phyloP scores from a whole-genome alignment of 2,329 filamentous ascomycete species.

The Torrubiella hemipterigena region DNA sequence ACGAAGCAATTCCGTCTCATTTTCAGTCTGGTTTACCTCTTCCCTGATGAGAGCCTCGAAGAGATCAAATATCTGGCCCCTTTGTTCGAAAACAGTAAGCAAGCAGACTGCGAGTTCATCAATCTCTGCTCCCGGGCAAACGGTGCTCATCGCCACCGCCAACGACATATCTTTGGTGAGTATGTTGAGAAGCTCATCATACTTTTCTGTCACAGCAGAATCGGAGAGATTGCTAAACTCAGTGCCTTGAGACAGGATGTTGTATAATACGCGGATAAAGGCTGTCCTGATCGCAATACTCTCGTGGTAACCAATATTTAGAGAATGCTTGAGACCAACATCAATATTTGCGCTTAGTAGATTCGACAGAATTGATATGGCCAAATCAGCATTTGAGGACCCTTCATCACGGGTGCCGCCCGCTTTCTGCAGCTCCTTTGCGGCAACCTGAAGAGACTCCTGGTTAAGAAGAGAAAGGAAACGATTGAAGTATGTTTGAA shows the following conservation, averaged over 20 bases:
- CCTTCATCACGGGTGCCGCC: slow-evolving; percentile 37
- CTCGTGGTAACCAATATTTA: slow-evolving; percentile 60
- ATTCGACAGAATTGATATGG: slow-evolving; percentile 57
- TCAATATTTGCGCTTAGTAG: slow-evolving; percentile 60
- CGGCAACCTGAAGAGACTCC: slow-evolving; percentile 33
- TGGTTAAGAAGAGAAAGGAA: slow-evolving; percentile 55
- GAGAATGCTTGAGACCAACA: slow-evolving; percentile 56
- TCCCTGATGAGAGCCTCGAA: slow-evolving; percentile 56
- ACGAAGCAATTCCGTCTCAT: slow-evolving; percentile 55
- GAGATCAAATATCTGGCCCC: slow-evolving; percentile 49
- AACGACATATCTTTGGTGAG: slow-evolving; percentile 51
- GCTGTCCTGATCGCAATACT: slow-evolving; percentile 58
- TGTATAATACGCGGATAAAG: slow-evolving; percentile 58
- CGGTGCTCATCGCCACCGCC: slow-evolving; percentile 50
- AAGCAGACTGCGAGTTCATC: slow-evolving; percentile 58
- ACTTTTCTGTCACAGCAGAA: slow-evolving; percentile 55
- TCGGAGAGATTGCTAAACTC: slow-evolving; percentile 60
- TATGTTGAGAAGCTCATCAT: slow-evolving; percentile 51
- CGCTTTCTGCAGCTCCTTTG: slow-evolving; percentile 24
- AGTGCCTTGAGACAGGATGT: slow-evolving; percentile 59
- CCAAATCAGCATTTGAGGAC: slow-evolving; percentile 45
- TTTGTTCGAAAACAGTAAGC: slow-evolving; percentile 57
- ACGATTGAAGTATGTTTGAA: slow-evolving; percentile 59
- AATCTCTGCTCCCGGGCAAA: slow-evolving; percentile 55
- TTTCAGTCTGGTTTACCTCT: slow-evolving; percentile 59